A percentile compares a stretch with the other conserved stretches of the same genome.
These are phyloP conservation scores for Pezicula carpinea DNA, from an alignment of 2,329 filamentous ascomycete genomes.

Conservation along the genomic window DNA sequence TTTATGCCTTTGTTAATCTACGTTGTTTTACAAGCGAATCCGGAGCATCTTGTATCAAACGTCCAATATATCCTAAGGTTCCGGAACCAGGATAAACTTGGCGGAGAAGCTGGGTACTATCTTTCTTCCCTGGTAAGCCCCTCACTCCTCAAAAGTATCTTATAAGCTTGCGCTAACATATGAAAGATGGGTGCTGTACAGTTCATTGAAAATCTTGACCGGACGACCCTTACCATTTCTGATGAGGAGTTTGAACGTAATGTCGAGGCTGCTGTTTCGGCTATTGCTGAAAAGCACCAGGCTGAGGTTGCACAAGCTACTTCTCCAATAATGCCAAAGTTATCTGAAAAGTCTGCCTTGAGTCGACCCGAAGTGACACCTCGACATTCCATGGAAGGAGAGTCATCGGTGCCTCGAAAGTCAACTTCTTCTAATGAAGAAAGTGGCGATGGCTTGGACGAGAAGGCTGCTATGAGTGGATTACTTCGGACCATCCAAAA, in stretches of 20 bases:
- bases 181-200: slow-evolving; percentile 82
- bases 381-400: slow-evolving; percentile 54
- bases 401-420: slow-evolving; percentile 50
- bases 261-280: slow-evolving; percentile 93
- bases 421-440: slow-evolving; percentile 52
- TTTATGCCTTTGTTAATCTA: slow-evolving; percentile 96
- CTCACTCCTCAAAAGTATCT: neutral
- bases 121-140: slow-evolving; percentile 78
- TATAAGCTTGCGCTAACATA: slow-evolving; percentile 6
- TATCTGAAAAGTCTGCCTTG: slow-evolving; percentile 41
- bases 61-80: slow-evolving; percentile 97
- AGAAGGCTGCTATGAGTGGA: slow-evolving; percentile 77
- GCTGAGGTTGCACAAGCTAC: slow-evolving; percentile 42
- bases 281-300: slow-evolving; percentile 86
- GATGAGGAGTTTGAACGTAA: slow-evolving; percentile 95
- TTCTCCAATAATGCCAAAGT: slow-evolving; percentile 29
- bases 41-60: slow-evolving; percentile 93
- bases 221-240: slow-evolving; percentile 85
- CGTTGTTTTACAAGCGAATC: slow-evolving; percentile 89
- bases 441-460: slow-evolving; percentile 52
- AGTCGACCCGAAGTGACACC: slow-evolving; percentile 54
- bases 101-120: slow-evolving; percentile 97
- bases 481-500: slow-evolving; percentile 86
- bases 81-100: slow-evolving; percentile 93
- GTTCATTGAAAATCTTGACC: slow-evolving; percentile 94